phyloP scores from a whole-genome alignment of 192 early-diverging fungal genomes.

The Rhizophagus clarus region DNA sequence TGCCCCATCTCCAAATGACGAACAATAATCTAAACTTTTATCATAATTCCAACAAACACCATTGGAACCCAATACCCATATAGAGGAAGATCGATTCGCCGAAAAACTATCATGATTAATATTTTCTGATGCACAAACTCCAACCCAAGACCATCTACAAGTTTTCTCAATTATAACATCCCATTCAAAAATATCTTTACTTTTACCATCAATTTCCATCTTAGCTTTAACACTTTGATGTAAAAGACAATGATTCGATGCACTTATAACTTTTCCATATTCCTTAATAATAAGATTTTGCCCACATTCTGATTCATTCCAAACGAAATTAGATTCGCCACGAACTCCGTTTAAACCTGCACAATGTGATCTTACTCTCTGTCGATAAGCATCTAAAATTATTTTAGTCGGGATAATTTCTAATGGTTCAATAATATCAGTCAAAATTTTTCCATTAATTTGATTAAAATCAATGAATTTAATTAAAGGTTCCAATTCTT shows the following conservation, averaged over 20 bases:
- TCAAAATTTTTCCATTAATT: not conserved
- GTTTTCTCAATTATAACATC: constrained; percentile 2
- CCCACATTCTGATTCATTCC: not conserved
- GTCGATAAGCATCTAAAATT: not conserved
- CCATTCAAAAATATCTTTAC: constrained; percentile 12
- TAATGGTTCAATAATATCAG: constrained; percentile 4
- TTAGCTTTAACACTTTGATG: not conserved
- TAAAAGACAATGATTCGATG: not conserved
- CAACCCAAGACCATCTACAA: not conserved
- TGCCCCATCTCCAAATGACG: not conserved
- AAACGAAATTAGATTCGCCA: not conserved
- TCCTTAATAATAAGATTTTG: not conserved
- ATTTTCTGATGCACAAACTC: not conserved
- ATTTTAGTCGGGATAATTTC: not conserved
- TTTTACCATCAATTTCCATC: not conserved
- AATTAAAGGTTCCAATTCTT: not conserved
- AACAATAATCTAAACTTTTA: not conserved
- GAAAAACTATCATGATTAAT: not conserved
- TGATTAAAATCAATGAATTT: not conserved
- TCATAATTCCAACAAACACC: not conserved
- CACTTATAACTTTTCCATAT: not conserved
- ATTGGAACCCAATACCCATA: not conserved
- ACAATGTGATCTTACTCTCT: not conserved
- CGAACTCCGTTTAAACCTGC: not conserved
- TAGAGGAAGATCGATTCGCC: not conserved